Evolutionary conservation across 305 asterid species (phyloP), one percentile per base, ranked within the genome.

Genomic region (Plantago coronopus): DNA sequence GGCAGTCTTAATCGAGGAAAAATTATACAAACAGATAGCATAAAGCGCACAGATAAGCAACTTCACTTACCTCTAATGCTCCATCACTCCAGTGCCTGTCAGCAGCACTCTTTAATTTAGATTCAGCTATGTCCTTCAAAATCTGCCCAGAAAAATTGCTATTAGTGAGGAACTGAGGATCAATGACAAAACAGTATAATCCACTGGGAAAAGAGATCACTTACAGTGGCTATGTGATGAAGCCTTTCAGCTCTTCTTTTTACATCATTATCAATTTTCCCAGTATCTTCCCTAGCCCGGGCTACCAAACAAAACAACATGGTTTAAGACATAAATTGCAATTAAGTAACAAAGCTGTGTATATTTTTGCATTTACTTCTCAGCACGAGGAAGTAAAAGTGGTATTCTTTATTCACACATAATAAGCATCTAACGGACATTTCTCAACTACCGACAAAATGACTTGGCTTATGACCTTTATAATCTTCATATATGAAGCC

Each of bases 41-140:
- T 13, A 40, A 16, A 20, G 60, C 74, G 46, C 38, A 31, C 38
- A 3, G 38, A 4, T 31, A n/a, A 62, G 67, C 59, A 71, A 66
- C 53, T 60, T 31, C 50, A 61, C 67, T 43, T 69, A 91, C 98
- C 96, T 91, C 96, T 60, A 88, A 76, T 56, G 96, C 98, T 55
- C 98, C 96, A 73, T 88, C 89, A 58, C 88, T 91, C 98, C 98
- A 88, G 73, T 91, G 96, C 67, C 76, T 76, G 74, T 86, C 95
- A 51, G 98, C 98, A 55, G 84, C 96, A 47, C 45, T 84, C 80
- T 86, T 88, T 76, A 91, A 72, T 73, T 76, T 81, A 3, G 91
- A 79, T 76, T 88, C 73, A 73, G 98, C 95, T 74, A 71, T 79
- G 61, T 72, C 72, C 71, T 84, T 88, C 54, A 91, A 76, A 69